Evolutionary conservation across 1,284 basidiomycete species (phyloP).

Genomic region (Porogramme epimiltina): DNA sequence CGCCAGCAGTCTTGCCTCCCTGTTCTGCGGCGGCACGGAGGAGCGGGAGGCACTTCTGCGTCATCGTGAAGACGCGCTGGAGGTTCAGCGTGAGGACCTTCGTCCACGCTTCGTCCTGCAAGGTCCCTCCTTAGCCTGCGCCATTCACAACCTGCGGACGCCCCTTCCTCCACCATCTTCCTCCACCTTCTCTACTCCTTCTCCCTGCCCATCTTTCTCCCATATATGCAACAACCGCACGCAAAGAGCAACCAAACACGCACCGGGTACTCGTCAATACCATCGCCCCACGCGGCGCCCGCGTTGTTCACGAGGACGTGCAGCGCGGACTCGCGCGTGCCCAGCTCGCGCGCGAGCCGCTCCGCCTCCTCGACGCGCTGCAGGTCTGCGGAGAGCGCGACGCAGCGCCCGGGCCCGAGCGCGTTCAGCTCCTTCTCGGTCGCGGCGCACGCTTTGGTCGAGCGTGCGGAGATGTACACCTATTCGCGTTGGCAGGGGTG

Average conservation of each 20-base stretch:
- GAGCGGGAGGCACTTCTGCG: conserved; percentile 66
- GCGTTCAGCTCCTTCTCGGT: conserved; percentile 59
- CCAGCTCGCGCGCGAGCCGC: conserved; percentile 52
- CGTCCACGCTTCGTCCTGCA: conserved; percentile 53
- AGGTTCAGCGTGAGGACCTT: conserved; percentile 69
- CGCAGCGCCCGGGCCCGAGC: conserved; percentile 58
- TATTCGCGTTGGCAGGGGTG: conserved; percentile 1
- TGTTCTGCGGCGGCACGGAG: conserved; percentile 53
- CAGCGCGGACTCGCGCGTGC: conserved; percentile 51
- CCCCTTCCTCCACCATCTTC: too few species aligned
- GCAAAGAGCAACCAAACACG: conserved; percentile 7
- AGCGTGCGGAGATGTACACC: conserved; percentile 64
- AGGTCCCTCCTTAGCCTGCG: too few species aligned
- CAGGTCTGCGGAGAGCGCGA: conserved; percentile 62
- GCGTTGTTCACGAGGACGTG: conserved; percentile 74
- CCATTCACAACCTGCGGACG: too few species aligned
- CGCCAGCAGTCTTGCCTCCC: conserved; percentile 39
- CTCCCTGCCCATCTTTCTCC: too few species aligned
- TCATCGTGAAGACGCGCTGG: conserved; percentile 71
- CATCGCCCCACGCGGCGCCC: conserved; percentile 64
- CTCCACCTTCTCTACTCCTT: too few species aligned
- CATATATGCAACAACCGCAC: neutral
- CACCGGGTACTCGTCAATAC: conserved; percentile 58
- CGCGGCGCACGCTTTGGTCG: conserved; percentile 53
- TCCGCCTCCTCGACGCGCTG: conserved; percentile 61